phyloP scores from a whole-genome alignment of 148 eudicot genomes.

The Agrostemma githago region DNA sequence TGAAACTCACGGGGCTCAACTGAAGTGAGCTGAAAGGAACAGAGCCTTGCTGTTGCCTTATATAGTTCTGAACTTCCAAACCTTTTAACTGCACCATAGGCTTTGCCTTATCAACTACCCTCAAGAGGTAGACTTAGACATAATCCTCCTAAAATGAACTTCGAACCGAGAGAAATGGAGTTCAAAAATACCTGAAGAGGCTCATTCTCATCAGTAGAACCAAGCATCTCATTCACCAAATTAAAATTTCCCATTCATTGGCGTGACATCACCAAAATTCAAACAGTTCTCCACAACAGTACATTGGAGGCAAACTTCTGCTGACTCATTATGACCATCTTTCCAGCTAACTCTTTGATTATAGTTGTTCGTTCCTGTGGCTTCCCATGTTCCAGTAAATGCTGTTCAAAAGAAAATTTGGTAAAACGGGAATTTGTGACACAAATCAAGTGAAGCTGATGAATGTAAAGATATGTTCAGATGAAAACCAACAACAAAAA shows the following conservation, averaged over 20 bases:
- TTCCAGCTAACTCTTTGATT: slow-evolving; percentile 79
- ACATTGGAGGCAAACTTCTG: slow-evolving; percentile 91
- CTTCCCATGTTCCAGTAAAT: slow-evolving; percentile 83
- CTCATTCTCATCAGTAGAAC: slow-evolving; percentile 86
- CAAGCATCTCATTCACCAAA: slow-evolving; percentile 82
- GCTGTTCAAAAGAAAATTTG: slow-evolving; percentile 35
- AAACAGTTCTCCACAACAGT: slow-evolving; percentile 90
- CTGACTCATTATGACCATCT: slow-evolving; percentile 87
- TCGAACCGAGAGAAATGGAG: not conserved
- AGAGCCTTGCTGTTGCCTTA: no score
- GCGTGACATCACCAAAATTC: slow-evolving; percentile 63
- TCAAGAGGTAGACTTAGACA: not conserved
- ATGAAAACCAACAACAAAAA: not conserved
- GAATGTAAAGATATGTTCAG: not conserved
- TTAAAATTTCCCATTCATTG: slow-evolving; percentile 53
- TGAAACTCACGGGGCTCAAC: no score
- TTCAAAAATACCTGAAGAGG: slow-evolving; percentile 73
- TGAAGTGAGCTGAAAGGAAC: no score
- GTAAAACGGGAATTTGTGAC: not conserved
- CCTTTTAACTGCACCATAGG: not conserved
- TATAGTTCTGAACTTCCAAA: not conserved
- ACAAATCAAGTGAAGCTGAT: not conserved
- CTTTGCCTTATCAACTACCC: not conserved
- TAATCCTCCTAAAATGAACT: not conserved
- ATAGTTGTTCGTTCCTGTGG: slow-evolving; percentile 69